Evolutionary conservation across 805 yeast species (phyloP).

Genomic region (Brettanomyces naardenensis): DNA sequence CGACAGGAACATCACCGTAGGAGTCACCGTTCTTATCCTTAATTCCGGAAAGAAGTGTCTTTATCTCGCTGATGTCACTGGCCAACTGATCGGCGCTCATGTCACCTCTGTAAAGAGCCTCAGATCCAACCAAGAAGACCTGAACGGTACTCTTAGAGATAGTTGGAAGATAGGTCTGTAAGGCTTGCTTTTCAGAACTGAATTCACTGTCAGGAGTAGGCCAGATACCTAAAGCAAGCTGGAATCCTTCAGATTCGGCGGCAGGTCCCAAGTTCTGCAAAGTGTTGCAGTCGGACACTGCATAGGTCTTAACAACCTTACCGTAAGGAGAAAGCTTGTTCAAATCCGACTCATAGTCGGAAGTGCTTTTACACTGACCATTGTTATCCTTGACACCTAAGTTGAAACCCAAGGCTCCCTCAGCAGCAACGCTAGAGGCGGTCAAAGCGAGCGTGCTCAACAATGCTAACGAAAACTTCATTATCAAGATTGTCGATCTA

Average conservation of each 20-base stretch:
- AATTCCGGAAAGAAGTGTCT: conserved; percentile 49
- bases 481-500: conserved; percentile 6
- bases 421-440: conserved; percentile 16
- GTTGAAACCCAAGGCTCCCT: conserved; percentile 57
- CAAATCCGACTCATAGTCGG: conserved; percentile 67
- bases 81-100: conserved; percentile 72
- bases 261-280: conserved; percentile 81
- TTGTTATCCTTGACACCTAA: conserved; percentile 72
- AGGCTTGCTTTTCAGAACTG: conserved; percentile 65
- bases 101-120: conserved; percentile 89
- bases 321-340: conserved; percentile 50
- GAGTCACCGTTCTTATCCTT: conserved; percentile 77
- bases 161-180: conserved; percentile 60
- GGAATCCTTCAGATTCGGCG: conserved; percentile 69
- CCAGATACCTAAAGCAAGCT: conserved; percentile 83
- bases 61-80: conserved; percentile 52
- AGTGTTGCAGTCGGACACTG: conserved; percentile 92
- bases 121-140: conserved; percentile 88
- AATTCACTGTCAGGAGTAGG: conserved; percentile 82
- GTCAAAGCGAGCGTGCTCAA: conserved; percentile 17
- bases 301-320: conserved; percentile 71
- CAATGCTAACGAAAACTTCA: conserved; percentile 21
- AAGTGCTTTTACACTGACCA: conserved; percentile 69
- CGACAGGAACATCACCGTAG: conserved; percentile 66
- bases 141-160: conserved; percentile 63